Conservation (phyloP, 1,284 basidiomycete species). For the Fomitopsis schrenkii region DNA sequence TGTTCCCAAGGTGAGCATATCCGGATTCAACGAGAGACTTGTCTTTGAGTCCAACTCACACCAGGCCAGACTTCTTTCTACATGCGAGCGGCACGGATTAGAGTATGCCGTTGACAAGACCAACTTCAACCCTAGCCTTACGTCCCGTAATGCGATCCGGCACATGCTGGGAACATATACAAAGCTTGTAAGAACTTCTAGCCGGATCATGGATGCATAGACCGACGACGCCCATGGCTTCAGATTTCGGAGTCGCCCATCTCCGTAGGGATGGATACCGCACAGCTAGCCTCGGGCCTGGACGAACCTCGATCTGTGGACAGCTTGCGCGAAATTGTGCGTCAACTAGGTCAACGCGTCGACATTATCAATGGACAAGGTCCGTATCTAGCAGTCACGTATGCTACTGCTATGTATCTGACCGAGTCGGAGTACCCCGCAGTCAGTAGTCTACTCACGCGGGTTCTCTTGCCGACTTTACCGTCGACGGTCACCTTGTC, state of each 20-base stretch:
- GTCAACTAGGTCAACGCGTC: background rate
- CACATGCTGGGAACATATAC: slow-evolving; percentile 17
- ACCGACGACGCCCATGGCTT: background rate
- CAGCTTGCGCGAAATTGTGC: slow-evolving; percentile 4
- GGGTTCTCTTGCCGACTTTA: slow-evolving; percentile 35
- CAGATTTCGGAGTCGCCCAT: background rate
- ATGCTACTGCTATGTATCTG: background rate
- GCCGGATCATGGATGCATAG: background rate
- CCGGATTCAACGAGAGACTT: slow-evolving; percentile 1
- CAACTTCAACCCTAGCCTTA: slow-evolving; percentile 68
- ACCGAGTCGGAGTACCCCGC: background rate
- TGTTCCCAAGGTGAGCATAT: slow-evolving; percentile 54
- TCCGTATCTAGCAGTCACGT: background rate
- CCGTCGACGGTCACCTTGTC: slow-evolving; percentile 49
- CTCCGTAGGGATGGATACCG: too few relatives aligned
- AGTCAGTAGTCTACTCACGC: background rate
- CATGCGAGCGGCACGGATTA: slow-evolving; percentile 57
- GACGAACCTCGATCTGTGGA: background rate
- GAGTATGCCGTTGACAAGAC: slow-evolving; percentile 62
- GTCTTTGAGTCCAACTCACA: background rate
- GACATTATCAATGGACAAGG: background rate
- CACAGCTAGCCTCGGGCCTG: too few relatives aligned
- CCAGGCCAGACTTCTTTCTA: slow-evolving; percentile 71
- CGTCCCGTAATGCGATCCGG: slow-evolving; percentile 67
- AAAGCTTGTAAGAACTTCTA: background rate